Evolutionary conservation across 2,329 filamentous ascomycete species (phyloP).

Genomic region (Hansfordia pulvinata): DNA sequence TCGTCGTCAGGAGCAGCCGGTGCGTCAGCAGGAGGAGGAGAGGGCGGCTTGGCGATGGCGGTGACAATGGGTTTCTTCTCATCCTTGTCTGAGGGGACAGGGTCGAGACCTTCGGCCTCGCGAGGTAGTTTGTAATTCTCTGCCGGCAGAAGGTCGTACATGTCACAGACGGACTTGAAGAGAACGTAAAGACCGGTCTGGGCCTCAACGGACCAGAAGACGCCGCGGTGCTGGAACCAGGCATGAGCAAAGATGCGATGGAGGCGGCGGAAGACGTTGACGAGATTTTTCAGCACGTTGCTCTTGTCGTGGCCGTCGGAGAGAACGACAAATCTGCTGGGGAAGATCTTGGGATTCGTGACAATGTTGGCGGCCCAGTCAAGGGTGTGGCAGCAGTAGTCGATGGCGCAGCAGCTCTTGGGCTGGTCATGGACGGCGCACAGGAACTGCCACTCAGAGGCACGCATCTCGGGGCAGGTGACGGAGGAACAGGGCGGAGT

Average conservation of each 20-base stretch:
- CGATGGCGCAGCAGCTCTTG: conserved; percentile 94
- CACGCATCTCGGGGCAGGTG: conserved; percentile 96
- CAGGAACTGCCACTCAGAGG: conserved; percentile 96
- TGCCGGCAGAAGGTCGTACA: conserved; percentile 75
- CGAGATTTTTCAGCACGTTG: conserved; percentile 65
- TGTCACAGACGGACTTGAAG: conserved; percentile 94
- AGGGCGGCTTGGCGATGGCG: conserved; percentile 16
- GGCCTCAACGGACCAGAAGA: conserved; percentile 89
- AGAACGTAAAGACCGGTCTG: conserved; percentile 89
- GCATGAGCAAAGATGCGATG: conserved; percentile 97
- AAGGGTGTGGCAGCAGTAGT: conserved; percentile 97
- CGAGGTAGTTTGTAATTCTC: conserved; percentile 94
- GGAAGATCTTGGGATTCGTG: conserved; percentile 90
- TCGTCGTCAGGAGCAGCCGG: too few species aligned
- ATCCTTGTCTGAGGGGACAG: conserved; percentile 25
- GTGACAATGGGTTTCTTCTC: conserved; percentile 20
- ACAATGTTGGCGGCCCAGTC: conserved; percentile 95
- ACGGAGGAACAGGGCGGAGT: conserved; percentile 73
- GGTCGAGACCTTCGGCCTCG: conserved; percentile 77
- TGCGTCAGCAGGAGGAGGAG: too few species aligned
- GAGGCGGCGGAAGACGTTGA: conserved; percentile 87
- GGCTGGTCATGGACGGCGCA: conserved; percentile 95
- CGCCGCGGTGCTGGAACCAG: conserved; percentile 92
- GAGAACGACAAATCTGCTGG: conserved; percentile 57
- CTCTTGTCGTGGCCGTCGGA: conserved; percentile 44